Conservation (phyloP, 2,329 filamentous ascomycete genomes). For the Xylaria sp. region DNA sequence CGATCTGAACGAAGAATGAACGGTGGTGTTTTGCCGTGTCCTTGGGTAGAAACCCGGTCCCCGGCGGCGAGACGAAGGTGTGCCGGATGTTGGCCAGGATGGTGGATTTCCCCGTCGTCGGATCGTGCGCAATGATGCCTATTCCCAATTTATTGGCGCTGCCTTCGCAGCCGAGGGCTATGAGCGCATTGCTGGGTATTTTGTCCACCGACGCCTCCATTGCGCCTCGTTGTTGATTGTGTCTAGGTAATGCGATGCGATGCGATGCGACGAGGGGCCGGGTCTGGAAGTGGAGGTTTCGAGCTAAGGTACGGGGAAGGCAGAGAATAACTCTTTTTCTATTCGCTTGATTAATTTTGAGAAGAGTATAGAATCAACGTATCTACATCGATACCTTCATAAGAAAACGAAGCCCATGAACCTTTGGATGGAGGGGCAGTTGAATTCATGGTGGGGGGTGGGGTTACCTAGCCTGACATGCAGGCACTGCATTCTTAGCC, state of each 20-base stretch:
- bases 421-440: constrained; percentile 32
- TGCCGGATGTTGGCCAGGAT: constrained; percentile 95
- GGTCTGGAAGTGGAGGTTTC: not conserved
- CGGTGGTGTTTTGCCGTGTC: constrained; percentile 96
- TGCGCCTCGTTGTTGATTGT: not conserved
- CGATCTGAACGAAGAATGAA: constrained; percentile 81
- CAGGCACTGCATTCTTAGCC: not conserved
- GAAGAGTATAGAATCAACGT: not conserved
- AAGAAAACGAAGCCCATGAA: constrained; percentile 4
- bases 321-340: not conserved
- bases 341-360: no score
- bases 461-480: no score
- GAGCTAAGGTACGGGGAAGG: not conserved
- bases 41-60: constrained; percentile 94
- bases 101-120: constrained; percentile 62
- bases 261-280: not conserved
- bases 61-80: constrained; percentile 91
- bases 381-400: not conserved
- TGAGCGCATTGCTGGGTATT: constrained; percentile 48
- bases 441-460: constrained; percentile 35
- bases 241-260: not conserved
- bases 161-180: constrained; percentile 77
- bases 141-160: constrained; percentile 98
- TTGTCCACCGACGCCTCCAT: constrained; percentile 13
- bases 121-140: constrained; percentile 85